phyloP scores from a whole-genome alignment of 176 grass and related monocot species.

The Rhipidocladum racemiflorum region DNA sequence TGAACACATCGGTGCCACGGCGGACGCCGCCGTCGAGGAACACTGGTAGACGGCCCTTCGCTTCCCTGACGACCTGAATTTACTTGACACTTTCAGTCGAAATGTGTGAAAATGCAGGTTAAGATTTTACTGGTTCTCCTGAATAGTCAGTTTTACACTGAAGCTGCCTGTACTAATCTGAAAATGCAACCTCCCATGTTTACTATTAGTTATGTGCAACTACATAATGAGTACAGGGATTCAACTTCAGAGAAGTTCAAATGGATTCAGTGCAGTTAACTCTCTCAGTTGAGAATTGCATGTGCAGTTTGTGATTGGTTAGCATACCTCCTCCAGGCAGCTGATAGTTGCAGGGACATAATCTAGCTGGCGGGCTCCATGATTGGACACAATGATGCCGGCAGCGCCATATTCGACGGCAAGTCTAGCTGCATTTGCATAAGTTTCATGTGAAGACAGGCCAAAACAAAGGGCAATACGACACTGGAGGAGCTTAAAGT shows the following conservation, averaged over 20 bases:
- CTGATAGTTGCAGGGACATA: slow-evolving; percentile 90
- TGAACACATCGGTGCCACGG: slow-evolving; percentile 91
- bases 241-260: neutral
- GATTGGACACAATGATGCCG: slow-evolving; percentile 92
- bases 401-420: slow-evolving; percentile 63
- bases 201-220: neutral
- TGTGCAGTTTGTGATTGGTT: neutral
- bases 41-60: slow-evolving; percentile 65
- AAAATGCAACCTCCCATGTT: neutral
- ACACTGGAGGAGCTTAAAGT: neutral
- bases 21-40: slow-evolving; percentile 91
- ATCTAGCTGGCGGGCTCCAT: slow-evolving; percentile 88
- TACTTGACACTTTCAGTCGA: neutral
- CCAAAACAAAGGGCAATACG: neutral
- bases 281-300: neutral
- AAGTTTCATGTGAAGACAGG: neutral
- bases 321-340: slow-evolving; percentile 82
- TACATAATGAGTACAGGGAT: neutral
- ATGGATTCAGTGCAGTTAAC: neutral
- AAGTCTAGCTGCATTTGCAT: slow-evolving; percentile 55
- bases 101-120: neutral
- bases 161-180: neutral
- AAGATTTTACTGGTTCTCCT: neutral
- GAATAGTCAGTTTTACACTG: neutral
- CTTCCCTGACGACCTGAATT: slow-evolving; percentile 73